Evolutionary conservation across 176 grass and related monocot genomes (phyloP), one percentile per base, ranked within the genome.

Genomic region (Dactylis glomerata): DNA sequence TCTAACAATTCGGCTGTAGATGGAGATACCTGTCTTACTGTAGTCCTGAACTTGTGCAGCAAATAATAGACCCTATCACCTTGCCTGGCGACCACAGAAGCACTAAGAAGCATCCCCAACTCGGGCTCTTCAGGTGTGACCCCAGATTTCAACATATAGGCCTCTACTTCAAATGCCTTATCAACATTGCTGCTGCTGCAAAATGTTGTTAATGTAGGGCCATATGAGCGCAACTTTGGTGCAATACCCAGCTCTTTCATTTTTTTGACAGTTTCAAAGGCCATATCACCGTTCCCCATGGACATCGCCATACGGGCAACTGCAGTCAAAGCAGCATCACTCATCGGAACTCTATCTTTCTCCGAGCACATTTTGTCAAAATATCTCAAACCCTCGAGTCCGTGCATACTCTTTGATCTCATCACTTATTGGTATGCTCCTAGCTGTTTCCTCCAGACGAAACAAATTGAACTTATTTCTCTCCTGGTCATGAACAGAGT

Each of bases 21-120:
- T 73, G 63, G 51, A 71, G 90, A 89, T 44, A 90, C 92, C 47
- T 92, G 90, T 70, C 90, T 94, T 45, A 94, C 81, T 54, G 71
- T 83, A 77, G 84, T 83, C 88, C 92, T 94, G 58, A 92, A 71
- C 55, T 94, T 94, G 68, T 92, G 92, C 38, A 92, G 77, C 31
- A 94, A 82, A 76, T 92, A 94, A 45, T 94, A 94, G 15, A 94
- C 55, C 75, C 82, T 92, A 17, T 86, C 74, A 67, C 87, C 87
- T 64, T 69, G 69, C 46, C 46, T 59, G 8, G 68, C 40, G 23
- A 26, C 62, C 67, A 94, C 79, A 79, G 85, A 90, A 86, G 45
- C 85, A 50, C 75, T 90, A 34, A 94, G 85, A 83, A 94, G 90
- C 56, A 71, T 81, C 40, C 75, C 84, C 66, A 92, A 66, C 66